These are phyloP conservation scores for Pythium chondricola DNA, from an alignment of 352 stramenopile species.

Conservation along the genomic window DNA sequence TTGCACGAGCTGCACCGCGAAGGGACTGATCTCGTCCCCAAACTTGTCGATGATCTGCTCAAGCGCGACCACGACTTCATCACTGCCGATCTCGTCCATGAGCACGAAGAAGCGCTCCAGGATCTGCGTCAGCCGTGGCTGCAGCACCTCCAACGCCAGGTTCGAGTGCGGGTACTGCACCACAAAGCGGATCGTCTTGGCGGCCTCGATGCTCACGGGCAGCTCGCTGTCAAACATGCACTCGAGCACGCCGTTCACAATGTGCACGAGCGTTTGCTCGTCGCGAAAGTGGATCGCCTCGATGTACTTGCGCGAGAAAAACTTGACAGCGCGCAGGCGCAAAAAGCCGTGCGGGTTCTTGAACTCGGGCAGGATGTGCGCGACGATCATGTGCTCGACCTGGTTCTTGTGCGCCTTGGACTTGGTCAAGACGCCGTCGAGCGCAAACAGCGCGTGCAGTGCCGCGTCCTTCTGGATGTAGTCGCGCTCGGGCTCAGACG, in stretches of 20 bases:
- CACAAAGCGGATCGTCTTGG: conserved; percentile 85
- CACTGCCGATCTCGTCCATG: conserved; percentile 98
- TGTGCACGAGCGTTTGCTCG: conserved; percentile 78
- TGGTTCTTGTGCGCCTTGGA: conserved; percentile 93
- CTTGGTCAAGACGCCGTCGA: conserved; percentile 89
- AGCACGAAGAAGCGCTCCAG: conserved; percentile 98
- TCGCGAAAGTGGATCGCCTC: conserved; percentile 88
- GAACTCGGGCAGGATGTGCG: conserved; percentile 96
- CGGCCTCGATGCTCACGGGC: conserved; percentile 96
- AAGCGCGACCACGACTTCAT: conserved; percentile 94
- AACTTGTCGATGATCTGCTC: conserved; percentile 96
- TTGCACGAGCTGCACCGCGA: conserved; percentile 89
- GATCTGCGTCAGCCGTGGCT: conserved; percentile 92
- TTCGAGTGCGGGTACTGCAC: conserved; percentile 85
- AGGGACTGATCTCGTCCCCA: conserved; percentile 92
- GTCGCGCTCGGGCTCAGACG: conserved; percentile 75
- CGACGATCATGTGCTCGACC: conserved; percentile 92
- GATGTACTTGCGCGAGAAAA: conserved; percentile 94
- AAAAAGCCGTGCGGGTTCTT: conserved; percentile 93
- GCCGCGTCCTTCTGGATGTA: conserved; percentile 96
- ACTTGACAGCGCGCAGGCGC: conserved; percentile 92
- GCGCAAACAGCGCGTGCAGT: conserved; percentile 90
- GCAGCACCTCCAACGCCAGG: conserved; percentile 78
- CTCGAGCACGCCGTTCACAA: conserved; percentile 79
- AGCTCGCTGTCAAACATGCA: conserved; percentile 92